Base-by-base conservation (phyloP, 768 basidiomycete species). In the Termitomyces sp. region DNA sequence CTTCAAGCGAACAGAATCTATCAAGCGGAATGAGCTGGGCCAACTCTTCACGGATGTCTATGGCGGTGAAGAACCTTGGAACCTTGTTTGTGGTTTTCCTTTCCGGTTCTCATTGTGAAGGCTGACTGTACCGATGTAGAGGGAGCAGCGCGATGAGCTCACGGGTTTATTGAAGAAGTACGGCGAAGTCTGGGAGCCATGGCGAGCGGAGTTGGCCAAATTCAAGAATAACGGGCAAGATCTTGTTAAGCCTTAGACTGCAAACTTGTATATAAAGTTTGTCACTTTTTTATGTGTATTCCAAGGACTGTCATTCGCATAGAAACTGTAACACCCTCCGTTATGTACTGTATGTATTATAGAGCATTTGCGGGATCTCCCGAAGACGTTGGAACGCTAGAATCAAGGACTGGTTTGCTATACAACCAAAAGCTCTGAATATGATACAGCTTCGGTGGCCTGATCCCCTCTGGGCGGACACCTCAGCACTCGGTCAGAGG, bases 31-130 rank as follows among this genome's bases (percentile, higher is more conserved):
- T 44, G 83, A 87, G 65, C 70, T 98, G n/a, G 78, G 83, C 20
- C 84, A 92, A 67, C 71, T 95, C 63, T 95, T 95, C 68, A 86
- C 81, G 7, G 93, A 96, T 59, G 85, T 96, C 9, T 96, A 94
- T 67, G 91, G 82, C 22, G 91, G 90, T 3, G 84, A 91, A 60
- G 81, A 88, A 64, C 90, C 89, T 1, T 90, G 86, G 88, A 90
- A 89, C 63, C 71, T 93, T 60, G 92, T 91, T 65, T 66, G 91
- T 78, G 35, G n/a, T 52, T 54, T 57, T 49, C 23, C 44, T 27
- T 22, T 42, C 13, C 43, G 31, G 35, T 54, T n/a, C 15, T 25
- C 40, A 38, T 12, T 18, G n/a, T 50, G 53, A 42, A 29, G 16
- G 29, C 38, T 54, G 27, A 51, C 27, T 23, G 12, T 20, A 29